A percentile compares a stretch with the other conserved stretches of the same genome.
Conservation (phyloP, 441 rosid genomes). For the Breynia disticha region DNA sequence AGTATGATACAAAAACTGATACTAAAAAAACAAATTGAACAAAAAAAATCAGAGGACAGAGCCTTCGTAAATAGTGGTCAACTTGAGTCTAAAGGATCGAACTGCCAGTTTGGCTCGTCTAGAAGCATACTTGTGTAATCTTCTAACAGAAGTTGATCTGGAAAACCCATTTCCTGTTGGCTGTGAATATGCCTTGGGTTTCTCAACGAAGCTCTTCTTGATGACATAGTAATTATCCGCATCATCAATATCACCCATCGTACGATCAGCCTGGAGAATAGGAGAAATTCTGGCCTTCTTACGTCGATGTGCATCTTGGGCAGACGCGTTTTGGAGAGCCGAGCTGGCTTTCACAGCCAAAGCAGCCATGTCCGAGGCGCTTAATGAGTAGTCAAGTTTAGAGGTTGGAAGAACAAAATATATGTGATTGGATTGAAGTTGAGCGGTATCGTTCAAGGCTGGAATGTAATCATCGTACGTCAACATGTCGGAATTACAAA, state of each 20-base stretch:
- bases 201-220: conserved; percentile 2
- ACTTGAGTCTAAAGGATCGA: conserved; percentile 47
- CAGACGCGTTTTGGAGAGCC: conserved; percentile 35
- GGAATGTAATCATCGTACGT: conserved; percentile 57
- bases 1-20: no score
- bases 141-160: conserved; percentile 44
- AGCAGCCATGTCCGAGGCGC: conserved; percentile 69
- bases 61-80: conserved; percentile 60
- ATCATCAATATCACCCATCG: neutral
- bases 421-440: conserved; percentile 41
- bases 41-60: conserved; percentile 17
- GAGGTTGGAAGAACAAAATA: conserved; percentile 53
- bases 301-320: conserved; percentile 15
- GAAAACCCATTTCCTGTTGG: conserved; percentile 11
- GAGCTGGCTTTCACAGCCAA: conserved; percentile 63
- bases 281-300: conserved; percentile 46
- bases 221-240: neutral
- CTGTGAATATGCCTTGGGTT: conserved; percentile 2
- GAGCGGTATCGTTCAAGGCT: conserved; percentile 25
- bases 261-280: conserved; percentile 16
- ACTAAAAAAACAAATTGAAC: no score
- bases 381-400: conserved; percentile 34
- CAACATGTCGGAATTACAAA: conserved; percentile 50
- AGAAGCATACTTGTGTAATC: conserved; percentile 36
- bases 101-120: conserved; percentile 47